These are phyloP conservation scores for Cystofilobasidium capitatum DNA, from an alignment of 768 basidiomycete species.

Conservation along the genomic window DNA sequence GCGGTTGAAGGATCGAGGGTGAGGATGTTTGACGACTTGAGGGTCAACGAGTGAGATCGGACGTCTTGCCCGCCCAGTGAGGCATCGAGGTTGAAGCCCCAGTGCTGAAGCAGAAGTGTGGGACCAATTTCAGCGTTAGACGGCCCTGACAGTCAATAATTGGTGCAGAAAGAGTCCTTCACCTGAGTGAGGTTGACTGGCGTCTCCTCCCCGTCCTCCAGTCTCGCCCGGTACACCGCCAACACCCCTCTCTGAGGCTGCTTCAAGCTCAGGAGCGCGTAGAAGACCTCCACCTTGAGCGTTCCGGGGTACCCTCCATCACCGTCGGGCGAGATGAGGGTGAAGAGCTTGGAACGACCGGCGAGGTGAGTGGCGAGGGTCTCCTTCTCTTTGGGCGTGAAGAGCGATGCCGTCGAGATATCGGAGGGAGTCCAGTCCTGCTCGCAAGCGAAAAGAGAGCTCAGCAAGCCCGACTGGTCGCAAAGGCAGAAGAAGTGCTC, in stretches of 20 bases:
- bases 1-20: conserved; percentile 18
- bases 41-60: conserved; percentile 12
- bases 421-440: conserved; percentile 18
- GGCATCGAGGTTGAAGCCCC: conserved; percentile 26
- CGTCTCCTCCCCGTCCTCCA: conserved; percentile 18
- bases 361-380: conserved; percentile 4
- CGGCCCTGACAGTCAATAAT: too few species aligned
- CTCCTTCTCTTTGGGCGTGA: conserved; percentile 11
- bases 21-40: conserved; percentile 22
- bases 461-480: too few species aligned
- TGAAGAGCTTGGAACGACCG: conserved; percentile 13
- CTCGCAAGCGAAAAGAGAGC: background rate
- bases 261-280: background rate
- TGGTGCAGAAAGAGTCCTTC: background rate
- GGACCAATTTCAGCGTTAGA: background rate
- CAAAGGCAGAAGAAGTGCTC: background rate
- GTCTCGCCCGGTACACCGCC: conserved; percentile 13
- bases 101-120: conserved; percentile 1
- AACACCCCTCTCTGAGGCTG: background rate
- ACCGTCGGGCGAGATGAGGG: conserved; percentile 9
- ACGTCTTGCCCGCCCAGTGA: background rate
- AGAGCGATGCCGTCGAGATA: conserved; percentile 5
- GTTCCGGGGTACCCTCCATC: conserved; percentile 24
- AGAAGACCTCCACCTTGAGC: conserved; percentile 17
- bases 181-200: conserved; percentile 23